phyloP scores from a whole-genome alignment of 192 early-diverging fungal genomes.

The Coemansia sp. region DNA sequence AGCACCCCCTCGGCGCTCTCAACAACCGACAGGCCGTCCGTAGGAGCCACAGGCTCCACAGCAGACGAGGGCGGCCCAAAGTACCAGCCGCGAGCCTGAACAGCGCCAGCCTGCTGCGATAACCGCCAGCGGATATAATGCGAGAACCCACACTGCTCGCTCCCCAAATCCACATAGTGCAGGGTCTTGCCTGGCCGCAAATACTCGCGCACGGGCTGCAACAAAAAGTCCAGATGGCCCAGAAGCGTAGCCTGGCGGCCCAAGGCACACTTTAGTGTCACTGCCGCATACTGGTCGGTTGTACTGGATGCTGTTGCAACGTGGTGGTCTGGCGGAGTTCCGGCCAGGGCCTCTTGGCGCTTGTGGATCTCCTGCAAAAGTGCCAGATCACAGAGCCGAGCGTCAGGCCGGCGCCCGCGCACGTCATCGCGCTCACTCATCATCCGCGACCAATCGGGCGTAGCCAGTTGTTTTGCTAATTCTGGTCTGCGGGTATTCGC shows the following conservation, averaged over 20 bases:
- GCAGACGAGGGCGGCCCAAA: slow-evolving; percentile 2
- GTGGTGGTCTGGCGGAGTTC: background rate
- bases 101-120: background rate
- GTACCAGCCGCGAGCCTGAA: slow-evolving; percentile 18
- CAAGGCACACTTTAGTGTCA: background rate
- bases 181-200: background rate
- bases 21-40: background rate
- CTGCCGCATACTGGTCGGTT: slow-evolving; percentile 14
- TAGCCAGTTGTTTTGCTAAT: slow-evolving; percentile 13
- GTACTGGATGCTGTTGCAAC: background rate
- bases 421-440: slow-evolving; percentile 26
- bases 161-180: slow-evolving; percentile 31
- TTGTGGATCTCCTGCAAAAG: slow-evolving; percentile 6
- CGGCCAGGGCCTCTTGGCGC: background rate
- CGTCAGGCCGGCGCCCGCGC: slow-evolving; percentile 12
- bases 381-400: slow-evolving; percentile 7
- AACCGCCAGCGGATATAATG: slow-evolving; percentile 31
- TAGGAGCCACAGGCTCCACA: background rate
- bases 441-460: slow-evolving; percentile 33
- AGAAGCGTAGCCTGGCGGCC: slow-evolving; percentile 6
- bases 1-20: background rate
- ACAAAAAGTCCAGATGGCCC: slow-evolving; percentile 21
- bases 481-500: slow-evolving; percentile 1
- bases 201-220: slow-evolving; percentile 17
- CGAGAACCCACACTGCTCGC: slow-evolving; percentile 8